Evolutionary conservation across 2,329 filamentous ascomycete species (phyloP), one percentile per base, ranked within the genome.

Genomic region (Orbilia javanica): DNA sequence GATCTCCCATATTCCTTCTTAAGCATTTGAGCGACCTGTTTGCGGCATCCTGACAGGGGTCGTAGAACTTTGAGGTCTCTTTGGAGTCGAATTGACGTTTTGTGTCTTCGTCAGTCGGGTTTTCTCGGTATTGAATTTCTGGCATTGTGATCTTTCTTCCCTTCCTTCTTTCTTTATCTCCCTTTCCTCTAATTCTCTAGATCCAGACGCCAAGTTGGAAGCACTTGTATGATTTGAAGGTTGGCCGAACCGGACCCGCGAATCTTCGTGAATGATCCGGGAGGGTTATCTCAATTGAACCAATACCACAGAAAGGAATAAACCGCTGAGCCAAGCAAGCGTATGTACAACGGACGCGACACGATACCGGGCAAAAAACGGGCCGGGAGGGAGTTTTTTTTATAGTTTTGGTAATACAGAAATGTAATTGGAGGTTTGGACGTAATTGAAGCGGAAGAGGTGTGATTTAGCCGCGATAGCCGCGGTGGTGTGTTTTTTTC

Each of bases 21-120:
- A 99, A 86, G 83, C 96, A 99, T 84, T 90, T 91, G 81, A 97
- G 90, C 85, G 94, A 97, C 83, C 89, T 89, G 81, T 91, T 87
- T 6, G 96, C 95, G 4, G 93, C 93, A 82, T 97, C 95, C 84
- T 98, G 95, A 84, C 96, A 99, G 1, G 96, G 96, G 82, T 99
- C 96, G 84, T 93, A 93, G 85, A 92, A 98, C 84, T 97, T 91
- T 87, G 94, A 97, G 82, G 91, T 89, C 69, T 88, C 88, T 87
- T 98, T 98, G 81, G 95, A 97, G 82, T 90, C 85, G 82, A 93
- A 93, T 81, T 90, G 91, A 74, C 86, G 84, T 82, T 89, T 89
- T 69, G 87, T 88, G 75, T 90, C 86, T 79, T 88, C 86, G 81
- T 86, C 86, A 87, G 90, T 91, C 0, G 88, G 87, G 25, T 85